These are phyloP conservation scores for Colletotrichum orbiculare DNA, from an alignment of 2,329 filamentous ascomycete genomes.

Conservation along the genomic window DNA sequence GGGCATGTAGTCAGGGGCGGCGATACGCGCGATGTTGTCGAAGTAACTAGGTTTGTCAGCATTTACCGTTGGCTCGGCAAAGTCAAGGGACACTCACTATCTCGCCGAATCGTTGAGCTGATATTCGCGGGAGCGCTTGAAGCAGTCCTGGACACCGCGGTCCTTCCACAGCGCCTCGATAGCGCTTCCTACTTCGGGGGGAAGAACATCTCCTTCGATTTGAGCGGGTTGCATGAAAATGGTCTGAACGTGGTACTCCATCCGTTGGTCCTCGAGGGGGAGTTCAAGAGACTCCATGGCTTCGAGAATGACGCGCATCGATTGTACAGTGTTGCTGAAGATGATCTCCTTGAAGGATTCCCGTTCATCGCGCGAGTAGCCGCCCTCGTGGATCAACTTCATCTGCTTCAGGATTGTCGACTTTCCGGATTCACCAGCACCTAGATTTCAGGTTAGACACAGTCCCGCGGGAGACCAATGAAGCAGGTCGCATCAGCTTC, in stretches of 20 bases:
- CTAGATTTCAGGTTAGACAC: conserved; percentile 57
- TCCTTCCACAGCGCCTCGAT: conserved; percentile 96
- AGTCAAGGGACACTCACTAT: conserved; percentile 75
- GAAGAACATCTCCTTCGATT: conserved; percentile 93
- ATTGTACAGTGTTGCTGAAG: conserved; percentile 77
- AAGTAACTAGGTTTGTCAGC: conserved; percentile 77
- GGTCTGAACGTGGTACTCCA: conserved; percentile 97
- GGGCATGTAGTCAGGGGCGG: conserved; percentile 90
- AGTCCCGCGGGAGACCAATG: background rate
- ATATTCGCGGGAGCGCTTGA: conserved; percentile 95
- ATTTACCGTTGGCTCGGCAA: conserved; percentile 45
- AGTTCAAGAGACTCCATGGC: conserved; percentile 78
- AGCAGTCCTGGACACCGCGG: conserved; percentile 91
- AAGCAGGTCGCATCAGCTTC: background rate
- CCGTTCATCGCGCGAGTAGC: conserved; percentile 91
- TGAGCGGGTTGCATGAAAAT: conserved; percentile 99
- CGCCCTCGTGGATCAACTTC: conserved; percentile 99
- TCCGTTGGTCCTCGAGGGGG: conserved; percentile 88
- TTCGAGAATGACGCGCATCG: conserved; percentile 76
- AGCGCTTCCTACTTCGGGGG: conserved; percentile 92
- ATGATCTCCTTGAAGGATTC: conserved; percentile 79
- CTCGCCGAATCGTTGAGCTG: conserved; percentile 95
- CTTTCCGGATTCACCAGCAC: conserved; percentile 97
- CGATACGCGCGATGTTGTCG: conserved; percentile 92
- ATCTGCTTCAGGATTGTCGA: conserved; percentile 96